These are phyloP conservation scores for Durusdinium trenchii DNA, from an alignment of 73 alveolate species.

Conservation along the genomic window DNA sequence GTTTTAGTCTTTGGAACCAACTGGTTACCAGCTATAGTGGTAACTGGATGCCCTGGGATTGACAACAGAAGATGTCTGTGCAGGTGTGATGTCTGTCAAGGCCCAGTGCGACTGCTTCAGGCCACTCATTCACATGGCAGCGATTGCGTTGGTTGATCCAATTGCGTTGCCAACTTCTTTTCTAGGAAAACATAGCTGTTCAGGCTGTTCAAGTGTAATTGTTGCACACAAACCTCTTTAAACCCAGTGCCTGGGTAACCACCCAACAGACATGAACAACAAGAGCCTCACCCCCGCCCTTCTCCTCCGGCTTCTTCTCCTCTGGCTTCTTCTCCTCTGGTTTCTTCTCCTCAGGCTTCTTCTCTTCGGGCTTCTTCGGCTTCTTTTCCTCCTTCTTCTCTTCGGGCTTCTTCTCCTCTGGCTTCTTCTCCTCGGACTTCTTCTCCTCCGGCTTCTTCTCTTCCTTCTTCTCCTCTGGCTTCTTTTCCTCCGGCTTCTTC, in stretches of 20 bases:
- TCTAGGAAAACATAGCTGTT: neutral
- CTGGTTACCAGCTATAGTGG: too few species aligned
- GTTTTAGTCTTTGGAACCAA: too few species aligned
- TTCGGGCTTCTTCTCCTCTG: constrained; percentile 45
- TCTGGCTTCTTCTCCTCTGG: neutral
- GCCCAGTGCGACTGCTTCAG: too few species aligned
- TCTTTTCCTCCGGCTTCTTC: constrained; percentile 30
- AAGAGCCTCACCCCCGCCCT: neutral
- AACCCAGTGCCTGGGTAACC: too few species aligned
- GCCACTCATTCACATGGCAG: neutral
- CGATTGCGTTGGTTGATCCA: neutral
- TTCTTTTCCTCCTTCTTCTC: constrained; percentile 1
- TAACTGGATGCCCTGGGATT: too few species aligned
- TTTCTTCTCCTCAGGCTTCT: neutral
- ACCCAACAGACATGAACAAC: neutral
- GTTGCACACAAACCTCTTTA: neutral
- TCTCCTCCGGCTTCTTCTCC: constrained; percentile 3
- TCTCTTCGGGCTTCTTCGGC: neutral
- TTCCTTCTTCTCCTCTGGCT: constrained; percentile 5
- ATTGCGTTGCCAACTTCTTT: neutral
- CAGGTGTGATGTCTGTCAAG: too few species aligned
- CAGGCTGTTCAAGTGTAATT: neutral
- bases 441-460: neutral
- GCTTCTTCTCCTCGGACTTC: neutral
- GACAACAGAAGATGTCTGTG: too few species aligned